Conservation (phyloP, 176 grass and related monocot species). For the Musa schizocarpa region DNA sequence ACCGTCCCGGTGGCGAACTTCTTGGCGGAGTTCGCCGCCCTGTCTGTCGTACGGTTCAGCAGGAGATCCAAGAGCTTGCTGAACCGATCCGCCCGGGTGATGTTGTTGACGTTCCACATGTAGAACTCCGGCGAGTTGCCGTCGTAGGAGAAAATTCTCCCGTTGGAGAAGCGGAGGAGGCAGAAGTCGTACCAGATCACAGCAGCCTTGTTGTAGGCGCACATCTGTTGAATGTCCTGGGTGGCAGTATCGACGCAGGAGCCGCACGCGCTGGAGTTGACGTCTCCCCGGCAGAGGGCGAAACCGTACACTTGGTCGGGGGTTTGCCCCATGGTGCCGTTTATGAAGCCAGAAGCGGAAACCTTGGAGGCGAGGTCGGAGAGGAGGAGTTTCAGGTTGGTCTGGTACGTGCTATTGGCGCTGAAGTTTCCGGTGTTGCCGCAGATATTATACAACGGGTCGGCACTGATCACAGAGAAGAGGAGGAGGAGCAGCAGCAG, state of each 20-base stretch:
- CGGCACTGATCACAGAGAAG: background rate
- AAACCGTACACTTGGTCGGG: constrained; percentile 24
- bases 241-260: constrained; percentile 26
- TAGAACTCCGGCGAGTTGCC: background rate
- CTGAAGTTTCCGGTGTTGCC: constrained; percentile 19
- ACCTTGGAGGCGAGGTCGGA: constrained; percentile 16
- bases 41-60: constrained; percentile 20
- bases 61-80: constrained; percentile 2
- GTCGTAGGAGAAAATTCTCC: constrained; percentile 14
- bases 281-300: constrained; percentile 36
- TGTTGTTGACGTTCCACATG: background rate
- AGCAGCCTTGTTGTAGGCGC: constrained; percentile 23
- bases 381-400: constrained; percentile 29
- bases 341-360: constrained; percentile 10
- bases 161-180: constrained; percentile 35
- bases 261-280: constrained; percentile 23
- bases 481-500: background rate
- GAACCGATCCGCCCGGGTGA: background rate
- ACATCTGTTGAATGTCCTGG: constrained; percentile 16
- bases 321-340: background rate
- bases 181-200: constrained; percentile 33
- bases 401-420: constrained; percentile 26
- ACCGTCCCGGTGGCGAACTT: constrained; percentile 30
- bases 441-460: background rate
- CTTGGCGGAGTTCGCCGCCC: constrained; percentile 5